Conservation (phyloP, 148 eudicot genomes). For the Linanthus parryae region DNA sequence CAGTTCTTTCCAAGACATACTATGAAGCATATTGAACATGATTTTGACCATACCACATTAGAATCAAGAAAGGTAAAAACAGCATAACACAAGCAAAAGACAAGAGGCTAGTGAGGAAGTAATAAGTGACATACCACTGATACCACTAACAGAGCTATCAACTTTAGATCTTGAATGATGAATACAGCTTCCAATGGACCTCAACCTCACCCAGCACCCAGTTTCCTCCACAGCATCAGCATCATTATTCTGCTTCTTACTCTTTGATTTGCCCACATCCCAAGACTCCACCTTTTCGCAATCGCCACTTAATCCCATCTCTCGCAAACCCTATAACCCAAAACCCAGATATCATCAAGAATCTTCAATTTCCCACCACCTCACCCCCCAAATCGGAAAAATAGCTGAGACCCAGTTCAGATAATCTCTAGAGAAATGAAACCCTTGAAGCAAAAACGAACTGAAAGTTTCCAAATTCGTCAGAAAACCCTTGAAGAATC, state of each 20-base stretch:
- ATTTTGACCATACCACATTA: too few species aligned
- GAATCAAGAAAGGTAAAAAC: too few species aligned
- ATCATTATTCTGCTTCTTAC: conserved; percentile 2
- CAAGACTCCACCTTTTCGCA: conserved; percentile 43
- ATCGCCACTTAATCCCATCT: conserved; percentile 52
- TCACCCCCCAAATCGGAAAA: not conserved
- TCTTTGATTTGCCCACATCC: conserved; percentile 32
- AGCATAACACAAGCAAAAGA: too few species aligned
- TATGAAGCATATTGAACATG: too few species aligned
- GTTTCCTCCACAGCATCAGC: conserved; percentile 2
- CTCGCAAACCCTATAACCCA: conserved; percentile 14
- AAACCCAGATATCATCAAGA: conserved; percentile 14
- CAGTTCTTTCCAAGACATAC: too few species aligned
- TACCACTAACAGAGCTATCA: conserved; percentile 55
- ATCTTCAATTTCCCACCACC: conserved; percentile 7
- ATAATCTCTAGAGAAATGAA: not conserved
- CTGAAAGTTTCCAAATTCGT: not conserved
- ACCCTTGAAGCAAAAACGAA: conserved; percentile 5
- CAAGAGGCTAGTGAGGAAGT: too few species aligned
- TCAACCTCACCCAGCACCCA: conserved; percentile 24
- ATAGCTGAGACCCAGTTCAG: conserved; percentile 12
- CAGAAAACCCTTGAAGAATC: conserved; percentile 18
- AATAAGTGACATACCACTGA: too few species aligned
- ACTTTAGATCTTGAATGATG: conserved; percentile 71
- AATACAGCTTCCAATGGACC: conserved; percentile 47